A percentile compares a stretch with the other conserved stretches of the same genome.
phyloP scores from a whole-genome alignment of 2,329 filamentous ascomycete genomes.

The Claviceps purpurea region DNA sequence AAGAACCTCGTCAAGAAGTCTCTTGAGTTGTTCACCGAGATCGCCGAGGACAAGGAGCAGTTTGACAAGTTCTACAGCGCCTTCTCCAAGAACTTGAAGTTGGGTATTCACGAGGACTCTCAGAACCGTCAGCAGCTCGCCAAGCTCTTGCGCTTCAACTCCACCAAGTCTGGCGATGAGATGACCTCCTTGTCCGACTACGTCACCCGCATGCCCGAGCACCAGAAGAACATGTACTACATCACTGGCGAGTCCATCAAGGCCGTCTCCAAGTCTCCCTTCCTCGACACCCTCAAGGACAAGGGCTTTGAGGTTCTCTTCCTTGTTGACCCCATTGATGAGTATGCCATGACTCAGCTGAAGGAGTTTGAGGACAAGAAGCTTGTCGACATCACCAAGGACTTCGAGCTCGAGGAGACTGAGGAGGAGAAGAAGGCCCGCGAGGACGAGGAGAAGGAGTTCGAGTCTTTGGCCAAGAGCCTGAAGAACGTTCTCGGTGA shows the following conservation, averaged over 20 bases:
- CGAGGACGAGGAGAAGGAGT: constrained; percentile 98
- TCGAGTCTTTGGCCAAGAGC: constrained; percentile 82
- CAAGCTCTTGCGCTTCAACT: constrained; percentile 98
- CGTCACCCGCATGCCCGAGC: constrained; percentile 97
- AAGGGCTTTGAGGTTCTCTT: constrained; percentile 99
- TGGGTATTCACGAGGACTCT: constrained; percentile 98
- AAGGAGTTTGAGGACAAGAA: constrained; percentile 99
- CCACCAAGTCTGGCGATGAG: constrained; percentile 97
- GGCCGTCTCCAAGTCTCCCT: constrained; percentile 94
- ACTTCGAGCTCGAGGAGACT: constrained; percentile 99
- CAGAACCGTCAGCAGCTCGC: constrained; percentile 89
- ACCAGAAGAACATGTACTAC: constrained; percentile 99
- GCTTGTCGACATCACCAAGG: constrained; percentile 99
- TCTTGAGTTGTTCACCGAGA: constrained; percentile 98
- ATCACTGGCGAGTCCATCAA: constrained; percentile 99
- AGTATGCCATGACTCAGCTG: constrained; percentile 98
- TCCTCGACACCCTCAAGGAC: constrained; percentile 96
- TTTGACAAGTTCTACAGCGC: constrained; percentile 99
- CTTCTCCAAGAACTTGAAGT: constrained; percentile 99
- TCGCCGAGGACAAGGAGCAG: constrained; percentile 98
- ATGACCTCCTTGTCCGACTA: constrained; percentile 91
- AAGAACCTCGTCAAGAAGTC: constrained; percentile 99
- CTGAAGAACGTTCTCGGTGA: constrained; percentile 99
- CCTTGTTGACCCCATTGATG: constrained; percentile 97
- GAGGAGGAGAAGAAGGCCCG: constrained; percentile 97